Evolutionary conservation across 2,329 filamentous ascomycete genomes (phyloP), one percentile per base, ranked within the genome.

Genomic region (Microcyclospora tardicrescens): DNA sequence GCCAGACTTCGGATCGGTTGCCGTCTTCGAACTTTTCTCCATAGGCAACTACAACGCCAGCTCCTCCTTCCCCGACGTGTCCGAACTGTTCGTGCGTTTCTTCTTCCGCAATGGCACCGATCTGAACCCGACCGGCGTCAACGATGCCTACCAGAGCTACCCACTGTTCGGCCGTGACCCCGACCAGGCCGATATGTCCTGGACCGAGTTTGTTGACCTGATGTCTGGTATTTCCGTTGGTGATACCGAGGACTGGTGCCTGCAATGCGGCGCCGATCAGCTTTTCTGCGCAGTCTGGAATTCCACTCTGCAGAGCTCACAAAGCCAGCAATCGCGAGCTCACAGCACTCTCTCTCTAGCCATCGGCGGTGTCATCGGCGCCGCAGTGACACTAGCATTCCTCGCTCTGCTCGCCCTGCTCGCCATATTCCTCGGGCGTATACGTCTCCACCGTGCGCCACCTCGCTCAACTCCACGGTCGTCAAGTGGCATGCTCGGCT

Each of bases 311-410:
- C 30, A 5, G 14, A 15, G 12, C 10, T 5, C 30, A 5, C 30
- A 32, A 10, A 10, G 4, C 30, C 9, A 31, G 16, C 6, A 13
- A 29, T 28, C 13, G 16, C 28, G 9, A 30, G 8, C 19, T 29
- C 28, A 8, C 15, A 13, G 28, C 8, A 6, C 14, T 33, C 40
- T 72, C 14, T 54, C 56, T 2, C 67, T 68, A 1, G 62, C 57
- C 1, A 61, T 72, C 14, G 71, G 65, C 3, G 73, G 73, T 6
- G 67, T 71, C n/a, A 68, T 77, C 35, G 73, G 73, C 24, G 72
- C 71, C 0, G 52, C 69, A 16, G 62, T 74, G 13, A 65, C 69
- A 1, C 57, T 77, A 10, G 66, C 52, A 2, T 55, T 69, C 2
- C 55, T 68, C 0, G 63, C 51, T 1, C 33, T 72, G 0, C 34